phyloP scores from a whole-genome alignment of 2,329 filamentous ascomycete genomes.

The Hirsutella thompsonii region DNA sequence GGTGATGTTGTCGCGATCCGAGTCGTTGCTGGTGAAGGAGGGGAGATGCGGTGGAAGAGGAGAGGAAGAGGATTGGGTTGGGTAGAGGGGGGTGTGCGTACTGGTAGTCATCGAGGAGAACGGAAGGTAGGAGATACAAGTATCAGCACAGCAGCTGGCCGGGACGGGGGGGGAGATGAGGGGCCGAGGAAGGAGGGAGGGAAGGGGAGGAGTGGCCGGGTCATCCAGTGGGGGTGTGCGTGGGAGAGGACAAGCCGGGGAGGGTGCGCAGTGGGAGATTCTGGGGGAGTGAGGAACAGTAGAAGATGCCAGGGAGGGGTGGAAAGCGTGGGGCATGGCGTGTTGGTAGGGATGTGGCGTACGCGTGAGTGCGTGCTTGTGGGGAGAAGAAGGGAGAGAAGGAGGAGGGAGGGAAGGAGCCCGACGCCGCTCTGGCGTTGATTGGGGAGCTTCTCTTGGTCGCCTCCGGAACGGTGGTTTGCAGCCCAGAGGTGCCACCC shows the following conservation, averaged over 20 bases:
- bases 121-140: conserved; percentile 1
- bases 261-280: no score
- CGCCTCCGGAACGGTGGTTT: conserved; percentile 7
- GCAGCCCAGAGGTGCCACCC: no score
- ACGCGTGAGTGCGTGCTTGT: neutral
- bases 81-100: conserved; percentile 3
- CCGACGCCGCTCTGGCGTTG: conserved; percentile 4
- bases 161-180: neutral
- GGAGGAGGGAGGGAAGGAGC: conserved; percentile 1
- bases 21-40: conserved; percentile 2
- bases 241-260: no score
- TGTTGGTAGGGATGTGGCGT: neutral
- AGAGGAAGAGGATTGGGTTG: conserved; percentile 6
- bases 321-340: no score
- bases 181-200: neutral
- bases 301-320: no score
- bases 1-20: conserved; percentile 1
- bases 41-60: conserved; percentile 7
- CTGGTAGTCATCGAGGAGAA: neutral
- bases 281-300: no score
- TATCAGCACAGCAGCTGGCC: conserved; percentile 1
- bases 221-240: no score
- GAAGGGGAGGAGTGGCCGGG: no score
- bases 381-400: neutral
- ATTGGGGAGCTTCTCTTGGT: neutral